A percentile compares a stretch with the other conserved stretches of the same genome.
These are phyloP conservation scores for Steccherinum ochraceum DNA, from an alignment of 768 basidiomycete species.

Conservation along the genomic window DNA sequence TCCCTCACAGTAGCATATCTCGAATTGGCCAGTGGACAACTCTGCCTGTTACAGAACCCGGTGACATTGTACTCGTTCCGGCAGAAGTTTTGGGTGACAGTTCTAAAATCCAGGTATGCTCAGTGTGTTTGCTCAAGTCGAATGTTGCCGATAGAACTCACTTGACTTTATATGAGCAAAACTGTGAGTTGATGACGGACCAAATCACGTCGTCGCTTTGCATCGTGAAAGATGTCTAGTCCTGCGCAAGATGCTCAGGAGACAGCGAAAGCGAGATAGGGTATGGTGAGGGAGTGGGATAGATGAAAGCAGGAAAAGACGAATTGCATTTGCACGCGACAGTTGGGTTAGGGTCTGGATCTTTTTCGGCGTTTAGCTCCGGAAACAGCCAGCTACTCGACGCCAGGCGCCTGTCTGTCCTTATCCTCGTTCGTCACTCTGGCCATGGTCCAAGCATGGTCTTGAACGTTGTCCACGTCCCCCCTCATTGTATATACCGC, in stretches of 20 bases:
- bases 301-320: conserved; percentile 2
- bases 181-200: conserved; percentile 90
- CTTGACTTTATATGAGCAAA: conserved; percentile 99
- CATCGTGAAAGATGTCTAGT: conserved; percentile 42
- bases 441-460: too few relatives aligned
- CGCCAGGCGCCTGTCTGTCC: too few relatives aligned
- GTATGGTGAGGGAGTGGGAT: neutral
- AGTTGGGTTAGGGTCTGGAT: neutral
- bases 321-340: too few relatives aligned
- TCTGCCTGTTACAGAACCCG: conserved; percentile 90
- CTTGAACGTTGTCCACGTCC: too few relatives aligned
- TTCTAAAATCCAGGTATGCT: conserved; percentile 40
- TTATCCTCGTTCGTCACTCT: too few relatives aligned
- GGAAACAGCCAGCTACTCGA: too few relatives aligned
- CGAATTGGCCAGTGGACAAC: conserved; percentile 97
- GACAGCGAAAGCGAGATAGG: neutral
- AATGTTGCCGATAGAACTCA: conserved; percentile 34
- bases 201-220: conserved; percentile 99
- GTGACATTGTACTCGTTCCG: conserved; percentile 98
- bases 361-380: too few relatives aligned
- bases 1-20: conserved; percentile 98
- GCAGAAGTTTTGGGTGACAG: conserved; percentile 95
- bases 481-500: too few relatives aligned
- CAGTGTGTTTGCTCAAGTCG: neutral
- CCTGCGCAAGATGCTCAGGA: neutral